phyloP scores from a whole-genome alignment of 768 basidiomycete genomes.

The Boletus vinaceobasis region DNA sequence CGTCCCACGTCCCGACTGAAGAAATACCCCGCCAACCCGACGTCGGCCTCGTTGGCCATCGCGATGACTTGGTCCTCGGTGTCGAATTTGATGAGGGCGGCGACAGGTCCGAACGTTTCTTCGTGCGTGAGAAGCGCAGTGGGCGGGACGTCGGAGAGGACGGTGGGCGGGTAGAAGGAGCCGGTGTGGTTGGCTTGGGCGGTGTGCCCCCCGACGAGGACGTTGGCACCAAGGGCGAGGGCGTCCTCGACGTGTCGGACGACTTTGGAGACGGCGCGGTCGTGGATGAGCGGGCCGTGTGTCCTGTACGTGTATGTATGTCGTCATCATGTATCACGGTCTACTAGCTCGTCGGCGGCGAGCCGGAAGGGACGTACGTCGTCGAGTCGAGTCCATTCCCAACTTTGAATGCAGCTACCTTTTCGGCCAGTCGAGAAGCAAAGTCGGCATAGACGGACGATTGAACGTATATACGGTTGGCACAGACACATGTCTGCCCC shows the following conservation, averaged over 20 bases:
- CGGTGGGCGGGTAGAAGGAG: constrained; percentile 82
- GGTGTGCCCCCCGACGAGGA: constrained; percentile 86
- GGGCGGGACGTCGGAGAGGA: constrained; percentile 78
- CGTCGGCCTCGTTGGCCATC: constrained; percentile 77
- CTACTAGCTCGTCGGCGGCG: background rate
- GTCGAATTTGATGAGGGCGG: constrained; percentile 83
- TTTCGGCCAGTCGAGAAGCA: constrained; percentile 79
- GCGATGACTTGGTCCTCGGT: constrained; percentile 91
- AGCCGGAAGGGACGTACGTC: constrained; percentile 48
- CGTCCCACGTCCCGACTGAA: constrained; percentile 83
- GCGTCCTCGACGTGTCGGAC: constrained; percentile 86
- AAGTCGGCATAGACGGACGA: constrained; percentile 90
- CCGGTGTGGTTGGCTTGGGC: constrained; percentile 24
- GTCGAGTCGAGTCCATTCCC: constrained; percentile 82
- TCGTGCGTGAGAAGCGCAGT: constrained; percentile 67
- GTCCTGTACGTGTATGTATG: constrained; percentile 49
- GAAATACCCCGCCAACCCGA: constrained; percentile 94
- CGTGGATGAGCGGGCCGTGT: constrained; percentile 93
- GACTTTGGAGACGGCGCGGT: constrained; percentile 82
- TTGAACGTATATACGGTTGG: constrained; percentile 92
- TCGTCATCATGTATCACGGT: background rate
- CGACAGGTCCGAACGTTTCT: constrained; percentile 95
- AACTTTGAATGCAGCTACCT: constrained; percentile 78
- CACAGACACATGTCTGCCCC: constrained; percentile 85
- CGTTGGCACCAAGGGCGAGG: constrained; percentile 75